Conservation (phyloP, 2,329 filamentous ascomycete genomes). For the Fragosphaeria purpurea region DNA sequence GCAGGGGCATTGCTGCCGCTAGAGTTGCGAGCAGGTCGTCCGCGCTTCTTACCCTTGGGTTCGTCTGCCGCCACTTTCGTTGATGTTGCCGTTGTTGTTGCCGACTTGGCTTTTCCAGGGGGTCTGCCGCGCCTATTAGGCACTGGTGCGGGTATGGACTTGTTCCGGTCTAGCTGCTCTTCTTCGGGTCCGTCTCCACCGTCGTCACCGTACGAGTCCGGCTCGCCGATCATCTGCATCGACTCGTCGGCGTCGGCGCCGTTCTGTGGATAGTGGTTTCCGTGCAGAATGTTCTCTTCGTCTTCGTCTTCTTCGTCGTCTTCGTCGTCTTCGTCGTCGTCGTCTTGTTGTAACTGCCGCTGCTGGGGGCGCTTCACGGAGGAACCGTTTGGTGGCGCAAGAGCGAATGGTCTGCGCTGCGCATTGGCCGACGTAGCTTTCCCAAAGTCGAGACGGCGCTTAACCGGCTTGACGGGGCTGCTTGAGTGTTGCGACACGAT, state of each 20-base stretch:
- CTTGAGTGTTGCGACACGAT: not conserved
- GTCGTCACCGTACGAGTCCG: constrained; percentile 13
- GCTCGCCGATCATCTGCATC: constrained; percentile 28
- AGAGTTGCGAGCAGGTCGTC: constrained; percentile 1
- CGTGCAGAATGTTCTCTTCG: constrained; percentile 16
- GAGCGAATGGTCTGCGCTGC: constrained; percentile 13
- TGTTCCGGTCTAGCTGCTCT: constrained; percentile 11
- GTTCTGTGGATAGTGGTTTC: not conserved
- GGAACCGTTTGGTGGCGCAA: not conserved
- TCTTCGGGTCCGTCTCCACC: constrained; percentile 17
- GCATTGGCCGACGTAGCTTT: constrained; percentile 15
- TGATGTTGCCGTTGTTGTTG: constrained; percentile 2
- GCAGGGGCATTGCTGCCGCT: constrained; percentile 7
- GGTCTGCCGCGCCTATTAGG: constrained; percentile 13
- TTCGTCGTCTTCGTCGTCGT: constrained; percentile 16
- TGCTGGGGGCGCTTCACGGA: constrained; percentile 2
- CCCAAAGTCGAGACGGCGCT: constrained; percentile 45
- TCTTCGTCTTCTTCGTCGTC: constrained; percentile 19
- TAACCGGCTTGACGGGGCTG: constrained; percentile 32
- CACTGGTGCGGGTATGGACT: not conserved
- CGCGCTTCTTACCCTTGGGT: constrained; percentile 4
- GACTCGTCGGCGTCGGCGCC: constrained; percentile 29
- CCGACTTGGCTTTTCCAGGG: constrained; percentile 14
- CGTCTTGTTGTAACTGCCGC: constrained; percentile 12
- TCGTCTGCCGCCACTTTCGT: not conserved